A percentile compares a stretch with the other conserved stretches of the same genome.
Evolutionary conservation across 306 rosid species (phyloP).

Genomic region (Rubus parviflorus): DNA sequence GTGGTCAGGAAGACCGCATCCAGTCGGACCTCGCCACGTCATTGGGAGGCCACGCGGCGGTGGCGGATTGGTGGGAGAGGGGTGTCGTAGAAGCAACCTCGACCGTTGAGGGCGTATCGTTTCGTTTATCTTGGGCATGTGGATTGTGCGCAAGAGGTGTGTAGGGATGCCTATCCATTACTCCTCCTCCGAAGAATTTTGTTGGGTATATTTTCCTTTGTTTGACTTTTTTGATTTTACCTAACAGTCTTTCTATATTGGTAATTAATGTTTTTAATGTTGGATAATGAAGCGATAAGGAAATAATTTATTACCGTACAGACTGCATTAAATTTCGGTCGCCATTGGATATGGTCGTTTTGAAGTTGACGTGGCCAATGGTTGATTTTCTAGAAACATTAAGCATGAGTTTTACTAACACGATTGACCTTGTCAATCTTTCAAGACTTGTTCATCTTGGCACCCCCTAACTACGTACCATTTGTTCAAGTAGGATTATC

Average conservation of each 20-base stretch:
- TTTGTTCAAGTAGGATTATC: not conserved
- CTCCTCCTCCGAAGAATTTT: not conserved
- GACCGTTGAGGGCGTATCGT: not conserved
- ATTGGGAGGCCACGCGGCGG: not conserved
- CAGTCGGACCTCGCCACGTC: not conserved
- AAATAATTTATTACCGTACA: not conserved
- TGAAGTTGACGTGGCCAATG: not conserved
- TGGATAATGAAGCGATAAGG: not conserved
- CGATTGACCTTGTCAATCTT: not conserved
- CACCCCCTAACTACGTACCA: not conserved
- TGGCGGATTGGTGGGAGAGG: not conserved
- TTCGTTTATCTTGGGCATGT: conserved; percentile 13
- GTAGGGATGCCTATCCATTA: conserved; percentile 11
- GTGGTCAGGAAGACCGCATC: not conserved
- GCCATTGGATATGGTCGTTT: not conserved
- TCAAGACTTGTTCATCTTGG: not conserved
- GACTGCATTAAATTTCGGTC: not conserved
- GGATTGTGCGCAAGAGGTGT: not conserved
- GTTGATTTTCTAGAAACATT: not conserved
- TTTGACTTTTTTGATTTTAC: conserved; percentile 4
- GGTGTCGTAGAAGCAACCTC: not conserved
- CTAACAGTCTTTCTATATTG: not conserved
- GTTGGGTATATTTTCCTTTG: too few species aligned
- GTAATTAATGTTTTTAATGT: not conserved
- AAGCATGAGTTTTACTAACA: not conserved